Conservation (phyloP, 1,284 basidiomycete genomes). For the Melampsora larici-populina region DNA sequence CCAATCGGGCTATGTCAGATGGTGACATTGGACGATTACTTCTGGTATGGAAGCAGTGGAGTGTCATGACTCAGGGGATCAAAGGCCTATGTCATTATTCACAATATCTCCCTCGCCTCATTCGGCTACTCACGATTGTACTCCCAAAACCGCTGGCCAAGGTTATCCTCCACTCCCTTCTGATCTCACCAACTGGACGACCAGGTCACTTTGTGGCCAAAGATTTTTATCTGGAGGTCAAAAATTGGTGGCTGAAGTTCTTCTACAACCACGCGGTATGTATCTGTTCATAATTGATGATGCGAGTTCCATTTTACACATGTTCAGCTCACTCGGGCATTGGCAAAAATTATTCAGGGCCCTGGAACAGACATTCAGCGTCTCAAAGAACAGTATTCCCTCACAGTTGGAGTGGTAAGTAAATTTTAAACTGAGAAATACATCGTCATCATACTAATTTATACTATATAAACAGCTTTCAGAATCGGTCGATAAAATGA, state of each 20-base stretch:
- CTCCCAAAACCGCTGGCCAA: neutral
- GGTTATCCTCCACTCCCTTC: neutral
- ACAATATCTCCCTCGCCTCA: neutral
- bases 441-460: neutral
- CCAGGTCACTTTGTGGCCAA: neutral
- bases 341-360: no score
- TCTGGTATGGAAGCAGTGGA: neutral
- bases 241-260: slow-evolving; percentile 2
- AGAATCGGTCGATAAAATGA: neutral
- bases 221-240: slow-evolving; percentile 1
- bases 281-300: no score
- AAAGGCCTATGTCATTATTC: neutral
- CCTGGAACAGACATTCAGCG: slow-evolving; percentile 5
- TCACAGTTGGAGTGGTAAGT: neutral
- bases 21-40: no score
- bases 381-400: slow-evolving; percentile 9
- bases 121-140: neutral
- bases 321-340: no score
- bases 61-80: neutral
- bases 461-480: neutral
- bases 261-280: no score
- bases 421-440: no score
- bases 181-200: neutral
- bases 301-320: no score
- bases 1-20: neutral